These are phyloP conservation scores for Prunus salicina DNA, from an alignment of 306 rosid genomes.

Conservation along the genomic window DNA sequence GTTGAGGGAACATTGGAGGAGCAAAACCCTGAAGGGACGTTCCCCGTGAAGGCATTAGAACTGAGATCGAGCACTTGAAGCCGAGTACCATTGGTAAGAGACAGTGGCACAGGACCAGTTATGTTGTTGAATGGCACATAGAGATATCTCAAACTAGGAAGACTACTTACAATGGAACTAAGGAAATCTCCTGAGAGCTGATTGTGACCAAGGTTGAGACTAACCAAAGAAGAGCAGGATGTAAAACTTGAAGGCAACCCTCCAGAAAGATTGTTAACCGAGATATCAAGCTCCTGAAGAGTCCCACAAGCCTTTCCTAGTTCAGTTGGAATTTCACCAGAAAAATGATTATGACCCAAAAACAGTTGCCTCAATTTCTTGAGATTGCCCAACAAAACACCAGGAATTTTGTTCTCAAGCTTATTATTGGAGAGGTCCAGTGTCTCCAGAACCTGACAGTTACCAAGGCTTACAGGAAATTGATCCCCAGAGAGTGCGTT, in stretches of 20 bases:
- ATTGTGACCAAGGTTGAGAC: constrained; percentile 54
- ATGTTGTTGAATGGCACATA: constrained; percentile 60
- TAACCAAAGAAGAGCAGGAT: constrained; percentile 44
- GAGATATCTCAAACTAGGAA: constrained; percentile 43
- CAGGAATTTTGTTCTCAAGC: constrained; percentile 41
- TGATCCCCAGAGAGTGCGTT: constrained; percentile 33
- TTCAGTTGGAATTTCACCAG: constrained; percentile 51
- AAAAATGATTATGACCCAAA: constrained; percentile 41
- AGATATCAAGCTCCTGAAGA: constrained; percentile 54
- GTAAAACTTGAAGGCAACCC: constrained; percentile 48
- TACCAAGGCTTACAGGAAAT: constrained; percentile 39
- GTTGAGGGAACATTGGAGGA: constrained; percentile 13
- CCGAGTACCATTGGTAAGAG: constrained; percentile 43
- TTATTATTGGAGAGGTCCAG: constrained; percentile 56
- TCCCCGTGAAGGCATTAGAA: constrained; percentile 50
- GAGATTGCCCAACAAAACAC: constrained; percentile 35
- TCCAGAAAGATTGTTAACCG: constrained; percentile 50
- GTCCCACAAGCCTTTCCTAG: constrained; percentile 43
- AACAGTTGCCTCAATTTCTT: constrained; percentile 45
- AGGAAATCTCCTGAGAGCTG: constrained; percentile 52
- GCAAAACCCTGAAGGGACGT: constrained; percentile 51
- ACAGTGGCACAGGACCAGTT: constrained; percentile 51
- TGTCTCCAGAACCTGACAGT: constrained; percentile 42
- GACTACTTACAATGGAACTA: constrained; percentile 36
- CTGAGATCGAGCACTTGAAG: constrained; percentile 65